Conservation (phyloP, 768 basidiomycete genomes). For the Lentinula raphanica region DNA sequence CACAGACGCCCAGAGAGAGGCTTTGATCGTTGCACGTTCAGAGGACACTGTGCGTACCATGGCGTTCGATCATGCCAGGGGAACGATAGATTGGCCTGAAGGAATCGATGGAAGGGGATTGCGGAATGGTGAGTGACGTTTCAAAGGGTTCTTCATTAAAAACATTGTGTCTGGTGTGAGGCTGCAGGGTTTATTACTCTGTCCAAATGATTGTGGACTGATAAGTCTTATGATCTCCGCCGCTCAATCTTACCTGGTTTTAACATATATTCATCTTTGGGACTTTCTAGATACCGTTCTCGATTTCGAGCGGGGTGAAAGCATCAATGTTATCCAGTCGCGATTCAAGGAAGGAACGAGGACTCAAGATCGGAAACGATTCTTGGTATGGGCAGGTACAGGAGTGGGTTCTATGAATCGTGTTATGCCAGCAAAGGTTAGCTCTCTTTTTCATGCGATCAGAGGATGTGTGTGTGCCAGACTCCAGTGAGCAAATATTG, state of each 20-base stretch:
- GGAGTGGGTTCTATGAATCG: constrained; percentile 54
- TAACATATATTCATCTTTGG: neutral
- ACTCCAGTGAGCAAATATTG: constrained; percentile 16
- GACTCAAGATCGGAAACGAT: constrained; percentile 41
- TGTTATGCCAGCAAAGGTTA: constrained; percentile 34
- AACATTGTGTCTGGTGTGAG: no score
- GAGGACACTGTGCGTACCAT: constrained; percentile 48
- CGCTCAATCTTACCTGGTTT: neutral
- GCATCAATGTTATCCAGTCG: constrained; percentile 34
- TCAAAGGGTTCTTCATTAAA: no score
- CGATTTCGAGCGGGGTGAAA: constrained; percentile 47
- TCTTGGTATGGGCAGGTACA: constrained; percentile 66
- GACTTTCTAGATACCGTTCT: constrained; percentile 43
- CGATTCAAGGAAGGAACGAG: constrained; percentile 42
- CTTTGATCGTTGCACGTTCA: constrained; percentile 43
- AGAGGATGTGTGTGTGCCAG: constrained; percentile 17
- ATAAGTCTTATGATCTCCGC: no score
- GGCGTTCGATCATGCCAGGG: constrained; percentile 58
- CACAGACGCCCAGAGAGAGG: constrained; percentile 45
- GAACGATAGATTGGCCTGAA: constrained; percentile 52
- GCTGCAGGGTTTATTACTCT: neutral
- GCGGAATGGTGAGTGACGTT: constrained; percentile 39
- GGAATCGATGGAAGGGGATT: constrained; percentile 62
- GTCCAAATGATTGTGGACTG: no score
- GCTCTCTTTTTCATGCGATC: constrained; percentile 12